These are phyloP conservation scores for Ceratobasidium sp. DNA, from an alignment of 1,284 basidiomycete genomes.

Conservation along the genomic window DNA sequence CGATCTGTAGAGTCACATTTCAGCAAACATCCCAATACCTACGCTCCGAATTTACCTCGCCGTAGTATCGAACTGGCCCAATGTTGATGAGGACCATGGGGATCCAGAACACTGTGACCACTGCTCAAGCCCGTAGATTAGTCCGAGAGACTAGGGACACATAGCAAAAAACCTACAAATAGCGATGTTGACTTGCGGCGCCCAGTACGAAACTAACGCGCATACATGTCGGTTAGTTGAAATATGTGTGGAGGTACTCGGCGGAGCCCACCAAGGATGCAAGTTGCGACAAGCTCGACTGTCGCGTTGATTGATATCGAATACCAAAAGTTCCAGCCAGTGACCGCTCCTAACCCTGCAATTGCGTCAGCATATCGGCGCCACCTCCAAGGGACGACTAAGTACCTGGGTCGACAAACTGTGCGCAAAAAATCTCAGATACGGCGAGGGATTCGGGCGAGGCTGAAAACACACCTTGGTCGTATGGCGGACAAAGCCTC, in stretches of 20 bases:
- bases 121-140: slow-evolving; percentile 23
- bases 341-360: slow-evolving; percentile 43
- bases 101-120: slow-evolving; percentile 45
- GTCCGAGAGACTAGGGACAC: not conserved
- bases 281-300: slow-evolving; percentile 45
- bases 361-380: slow-evolving; percentile 2
- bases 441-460: not conserved
- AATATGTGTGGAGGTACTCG: no score
- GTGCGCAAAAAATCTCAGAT: not conserved
- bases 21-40: not conserved
- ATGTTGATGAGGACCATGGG: slow-evolving; percentile 45
- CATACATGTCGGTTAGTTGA: slow-evolving; percentile 14
- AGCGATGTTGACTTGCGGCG: slow-evolving; percentile 41
- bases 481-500: slow-evolving; percentile 43
- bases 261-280: slow-evolving; percentile 41
- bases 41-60: slow-evolving; percentile 39
- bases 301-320: slow-evolving; percentile 45
- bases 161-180: slow-evolving; percentile 15
- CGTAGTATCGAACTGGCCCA: slow-evolving; percentile 45
- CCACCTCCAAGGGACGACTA: not conserved
- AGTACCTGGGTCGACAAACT: slow-evolving; percentile 45
- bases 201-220: slow-evolving; percentile 40
- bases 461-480: slow-evolving; percentile 29
- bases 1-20: slow-evolving; percentile 38
- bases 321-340: slow-evolving; percentile 46